Evolutionary conservation across 306 rosid species (phyloP), one percentile per base, ranked within the genome.

Genomic region (Fragaria iinumae): DNA sequence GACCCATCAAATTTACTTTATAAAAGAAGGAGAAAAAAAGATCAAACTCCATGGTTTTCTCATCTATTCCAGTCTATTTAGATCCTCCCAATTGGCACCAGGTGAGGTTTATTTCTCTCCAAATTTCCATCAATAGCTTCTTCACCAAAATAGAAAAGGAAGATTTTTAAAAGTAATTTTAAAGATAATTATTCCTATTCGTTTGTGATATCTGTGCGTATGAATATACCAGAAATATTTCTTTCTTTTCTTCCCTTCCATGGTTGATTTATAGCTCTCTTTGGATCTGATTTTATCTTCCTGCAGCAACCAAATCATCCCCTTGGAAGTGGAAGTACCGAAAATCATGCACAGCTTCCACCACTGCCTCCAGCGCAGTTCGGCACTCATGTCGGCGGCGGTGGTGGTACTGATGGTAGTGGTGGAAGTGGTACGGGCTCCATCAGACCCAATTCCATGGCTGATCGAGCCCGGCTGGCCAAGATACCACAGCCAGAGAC

Each of bases 61-160:
- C 99, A 75, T 92, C 97, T 84, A 85, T 84, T 92, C 99, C 97
- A 86, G 86, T 88, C 89, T 96, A 88, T 92, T 89, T 92, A 92
- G 99, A 96, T 91, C 90, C 98, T 88, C 92, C 91, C 82, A 92
- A 89, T 86, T 96, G 97, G 98, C 93, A 92, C 23, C 99, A 90
- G 97, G 99, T 95, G 89, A 86, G 84, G 47, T 82, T 86, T 88
- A 86, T 80, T 80, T 53, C 18, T 16, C 74, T 72, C 60, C 82
- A 16, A 71, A 69, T 80, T 86, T 87, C 70, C 88, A 80, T 83
- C 71, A 79, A 53, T 87, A 67, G 21, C 73, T 76, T 56, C 81
- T 53, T 66, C 81, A 43, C 64, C 77, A 77, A 81, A 71, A 67
- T 47, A 34, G 65, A 71, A 55, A 80, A 50, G 53, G 23, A 41